These are phyloP conservation scores for Abrus pulchellus DNA, from an alignment of 306 rosid species.

Conservation along the genomic window DNA sequence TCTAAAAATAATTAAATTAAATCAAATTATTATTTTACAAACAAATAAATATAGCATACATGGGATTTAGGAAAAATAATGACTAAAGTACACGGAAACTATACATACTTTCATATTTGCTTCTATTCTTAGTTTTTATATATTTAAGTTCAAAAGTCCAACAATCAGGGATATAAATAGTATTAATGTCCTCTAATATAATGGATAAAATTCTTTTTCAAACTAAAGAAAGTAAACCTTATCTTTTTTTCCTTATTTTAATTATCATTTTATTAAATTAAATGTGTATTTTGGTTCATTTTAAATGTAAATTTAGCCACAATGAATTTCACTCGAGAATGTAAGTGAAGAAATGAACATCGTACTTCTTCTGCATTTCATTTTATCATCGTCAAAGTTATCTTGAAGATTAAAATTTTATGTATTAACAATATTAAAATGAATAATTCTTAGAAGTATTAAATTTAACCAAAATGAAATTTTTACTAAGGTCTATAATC, in stretches of 20 bases:
- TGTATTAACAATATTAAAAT: too few species aligned
- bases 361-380: constrained; percentile 22
- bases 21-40: too few species aligned
- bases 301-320: constrained; percentile 58
- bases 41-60: too few species aligned
- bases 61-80: too few species aligned
- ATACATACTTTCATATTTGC: neutral
- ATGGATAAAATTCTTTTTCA: constrained; percentile 79
- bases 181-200: constrained; percentile 58
- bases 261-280: neutral
- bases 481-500: too few species aligned
- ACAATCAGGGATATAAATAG: constrained; percentile 49
- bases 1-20: too few species aligned
- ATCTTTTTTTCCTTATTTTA: too few species aligned
- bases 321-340: constrained; percentile 33
- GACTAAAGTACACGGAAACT: too few species aligned
- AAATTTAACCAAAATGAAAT: too few species aligned
- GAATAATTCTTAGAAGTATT: too few species aligned
- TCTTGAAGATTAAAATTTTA: too few species aligned
- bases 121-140: constrained; percentile 65
- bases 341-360: constrained; percentile 55
- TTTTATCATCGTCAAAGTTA: too few species aligned
- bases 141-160: constrained; percentile 41
- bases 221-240: constrained; percentile 63
- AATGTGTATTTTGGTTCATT: neutral